Evolutionary conservation across 192 early-diverging fungal genomes (phyloP), one percentile per base, ranked within the genome.

Genomic region (Paraglomus occultum): DNA sequence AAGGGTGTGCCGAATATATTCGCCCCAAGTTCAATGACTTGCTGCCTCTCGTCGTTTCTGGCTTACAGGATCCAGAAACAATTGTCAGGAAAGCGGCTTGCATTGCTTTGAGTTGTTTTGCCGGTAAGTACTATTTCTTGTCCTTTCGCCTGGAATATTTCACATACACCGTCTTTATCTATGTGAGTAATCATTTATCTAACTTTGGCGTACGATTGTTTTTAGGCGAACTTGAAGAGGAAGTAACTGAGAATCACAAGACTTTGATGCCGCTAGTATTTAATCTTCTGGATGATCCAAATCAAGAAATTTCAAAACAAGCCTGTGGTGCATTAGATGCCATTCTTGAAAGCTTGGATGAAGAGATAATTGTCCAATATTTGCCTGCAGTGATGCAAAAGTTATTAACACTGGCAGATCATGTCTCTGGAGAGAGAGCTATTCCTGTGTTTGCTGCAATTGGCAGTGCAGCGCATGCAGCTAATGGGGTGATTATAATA

Each of bases 391-490:
- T 96, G 15, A 93, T 95, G 90, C 84, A 91, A 69, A 92, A 88
- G 71, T 79, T 96, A 43, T 74, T 92, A 10, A 77, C 82, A 46
- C 82, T 95, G 66, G 80, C 94, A 70, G 91, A 93, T 51, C 76
- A 84, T 44, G 87, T 80, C 14, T 73, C 82, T 40, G 80, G 76
- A 40, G 88, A 92, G 66, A 85, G 92, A 51, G 89, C 89, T 73
- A 88, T 87, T 11, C 86, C 89, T 42, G 92, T 92, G 22, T 84
- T 89, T 22, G 91, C 89, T 18, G 93, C 93, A 18, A 89, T 96
- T 59, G 95, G 95, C 14, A 93, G 91, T 62, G 91, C 92, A 14
- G 95, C 95, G n/a, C 89, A 94, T 79, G 88, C 94, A 43, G 85
- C 93, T 15, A 89, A 88, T 39, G 74, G 81, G 51, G 80, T 76